These are phyloP conservation scores for Metschnikowia lochheadii DNA, from an alignment of 805 yeast species.

Conservation along the genomic window DNA sequence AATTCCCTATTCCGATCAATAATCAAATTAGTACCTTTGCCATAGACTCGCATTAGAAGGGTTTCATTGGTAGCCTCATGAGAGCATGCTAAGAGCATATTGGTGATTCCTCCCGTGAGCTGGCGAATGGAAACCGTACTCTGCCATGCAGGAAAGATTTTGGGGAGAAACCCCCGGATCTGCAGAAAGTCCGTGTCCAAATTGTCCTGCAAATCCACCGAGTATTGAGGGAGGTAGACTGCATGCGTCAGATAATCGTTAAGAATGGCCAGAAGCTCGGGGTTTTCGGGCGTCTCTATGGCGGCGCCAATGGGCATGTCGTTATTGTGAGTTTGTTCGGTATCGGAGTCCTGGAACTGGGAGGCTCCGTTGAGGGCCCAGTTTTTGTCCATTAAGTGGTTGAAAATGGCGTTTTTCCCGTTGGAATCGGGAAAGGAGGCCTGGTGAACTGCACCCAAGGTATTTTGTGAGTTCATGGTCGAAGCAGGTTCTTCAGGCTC, in stretches of 20 bases:
- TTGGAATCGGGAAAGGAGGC: too few species aligned
- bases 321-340: neutral
- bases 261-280: conserved; percentile 13
- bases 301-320: conserved; percentile 4
- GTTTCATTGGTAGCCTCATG: conserved; percentile 27
- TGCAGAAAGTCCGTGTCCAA: conserved; percentile 32
- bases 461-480: neutral
- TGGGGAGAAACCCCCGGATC: conserved; percentile 35
- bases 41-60: conserved; percentile 66
- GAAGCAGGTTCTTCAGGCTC: neutral
- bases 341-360: neutral
- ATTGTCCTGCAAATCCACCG: conserved; percentile 37
- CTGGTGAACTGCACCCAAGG: neutral
- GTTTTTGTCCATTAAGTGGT: neutral
- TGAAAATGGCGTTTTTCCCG: neutral
- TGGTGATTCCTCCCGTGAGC: conserved; percentile 62
- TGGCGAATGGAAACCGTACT: conserved; percentile 35
- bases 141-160: conserved; percentile 46
- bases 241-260: conserved; percentile 43
- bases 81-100: conserved; percentile 51
- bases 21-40: conserved; percentile 66
- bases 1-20: conserved; percentile 74
- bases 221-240: conserved; percentile 44
- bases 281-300: neutral
- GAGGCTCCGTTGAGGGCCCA: neutral